phyloP scores from a whole-genome alignment of 257 asterid genomes.

The Nicotiana otophora region DNA sequence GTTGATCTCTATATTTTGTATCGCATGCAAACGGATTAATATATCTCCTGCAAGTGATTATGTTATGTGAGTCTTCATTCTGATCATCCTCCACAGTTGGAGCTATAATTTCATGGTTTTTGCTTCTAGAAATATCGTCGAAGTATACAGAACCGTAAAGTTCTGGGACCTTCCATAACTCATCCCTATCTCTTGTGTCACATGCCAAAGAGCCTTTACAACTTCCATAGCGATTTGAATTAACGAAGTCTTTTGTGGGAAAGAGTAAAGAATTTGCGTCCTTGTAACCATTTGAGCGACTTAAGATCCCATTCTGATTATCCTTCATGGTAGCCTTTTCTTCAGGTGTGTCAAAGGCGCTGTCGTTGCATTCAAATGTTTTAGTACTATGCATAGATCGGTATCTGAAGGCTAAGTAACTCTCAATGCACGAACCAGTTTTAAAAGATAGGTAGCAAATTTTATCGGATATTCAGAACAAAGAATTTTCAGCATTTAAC shows the following conservation, averaged over 20 bases:
- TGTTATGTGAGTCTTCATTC: not conserved
- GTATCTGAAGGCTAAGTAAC: not conserved
- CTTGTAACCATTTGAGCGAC: constrained; percentile 29
- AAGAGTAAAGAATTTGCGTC: constrained; percentile 26
- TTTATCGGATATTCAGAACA: not conserved
- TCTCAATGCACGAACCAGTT: not conserved
- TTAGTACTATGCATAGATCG: constrained; percentile 2
- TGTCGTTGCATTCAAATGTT: constrained; percentile 28
- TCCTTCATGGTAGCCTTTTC: constrained; percentile 47
- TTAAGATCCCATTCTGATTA: constrained; percentile 27
- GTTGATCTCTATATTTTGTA: constrained; percentile 17
- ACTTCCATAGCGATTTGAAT: constrained; percentile 24
- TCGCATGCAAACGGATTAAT: constrained; percentile 9
- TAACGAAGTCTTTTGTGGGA: constrained; percentile 27
- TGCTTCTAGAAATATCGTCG: constrained; percentile 22
- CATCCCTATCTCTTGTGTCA: constrained; percentile 22
- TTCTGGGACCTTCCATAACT: constrained; percentile 22
- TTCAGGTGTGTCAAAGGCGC: constrained; percentile 33
- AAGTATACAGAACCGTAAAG: constrained; percentile 13
- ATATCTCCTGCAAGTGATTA: not conserved
- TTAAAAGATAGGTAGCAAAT: not conserved
- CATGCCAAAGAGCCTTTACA: constrained; percentile 16
- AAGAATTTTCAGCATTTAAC: not conserved
- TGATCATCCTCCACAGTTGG: constrained; percentile 16
- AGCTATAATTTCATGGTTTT: constrained; percentile 16